Conservation (phyloP, 306 rosid species). For the Dicorynia guianensis region DNA sequence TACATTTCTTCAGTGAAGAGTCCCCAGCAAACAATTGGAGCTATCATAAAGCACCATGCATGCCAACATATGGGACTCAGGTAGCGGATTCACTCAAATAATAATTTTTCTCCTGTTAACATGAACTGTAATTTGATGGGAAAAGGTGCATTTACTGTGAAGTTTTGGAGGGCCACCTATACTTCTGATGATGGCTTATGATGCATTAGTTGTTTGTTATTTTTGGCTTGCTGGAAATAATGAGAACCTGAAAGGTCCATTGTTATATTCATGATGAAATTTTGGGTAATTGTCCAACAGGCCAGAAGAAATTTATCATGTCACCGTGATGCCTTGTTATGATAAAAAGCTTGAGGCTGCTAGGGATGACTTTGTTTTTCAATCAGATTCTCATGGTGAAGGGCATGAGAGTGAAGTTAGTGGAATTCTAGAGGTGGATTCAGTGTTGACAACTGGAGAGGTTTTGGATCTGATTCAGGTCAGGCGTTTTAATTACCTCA, state of each 20-base stretch:
- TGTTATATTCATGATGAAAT: conserved; percentile 20
- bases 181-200: conserved; percentile 22
- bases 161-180: conserved; percentile 3
- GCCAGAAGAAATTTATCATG: conserved; percentile 86
- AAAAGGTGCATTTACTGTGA: not conserved
- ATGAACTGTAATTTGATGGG: not conserved
- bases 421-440: conserved; percentile 81
- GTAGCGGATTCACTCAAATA: conserved; percentile 49
- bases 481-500: conserved; percentile 28
- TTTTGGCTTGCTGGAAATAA: conserved; percentile 23
- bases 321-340: conserved; percentile 97
- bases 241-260: not conserved
- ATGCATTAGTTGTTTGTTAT: not conserved
- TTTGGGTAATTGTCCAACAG: conserved; percentile 51
- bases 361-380: conserved; percentile 84
- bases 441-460: conserved; percentile 93
- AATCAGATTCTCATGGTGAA: conserved; percentile 55
- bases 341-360: conserved; percentile 98
- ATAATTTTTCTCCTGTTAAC: not conserved
- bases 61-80: conserved; percentile 79
- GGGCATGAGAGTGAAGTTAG: conserved; percentile 45
- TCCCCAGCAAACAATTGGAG: conserved; percentile 92
- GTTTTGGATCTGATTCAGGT: conserved; percentile 94
- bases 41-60: conserved; percentile 68
- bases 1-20: conserved; percentile 87